phyloP scores from a whole-genome alignment of 1,139 yeast species.

The Candida pseudoviswanathii region DNA sequence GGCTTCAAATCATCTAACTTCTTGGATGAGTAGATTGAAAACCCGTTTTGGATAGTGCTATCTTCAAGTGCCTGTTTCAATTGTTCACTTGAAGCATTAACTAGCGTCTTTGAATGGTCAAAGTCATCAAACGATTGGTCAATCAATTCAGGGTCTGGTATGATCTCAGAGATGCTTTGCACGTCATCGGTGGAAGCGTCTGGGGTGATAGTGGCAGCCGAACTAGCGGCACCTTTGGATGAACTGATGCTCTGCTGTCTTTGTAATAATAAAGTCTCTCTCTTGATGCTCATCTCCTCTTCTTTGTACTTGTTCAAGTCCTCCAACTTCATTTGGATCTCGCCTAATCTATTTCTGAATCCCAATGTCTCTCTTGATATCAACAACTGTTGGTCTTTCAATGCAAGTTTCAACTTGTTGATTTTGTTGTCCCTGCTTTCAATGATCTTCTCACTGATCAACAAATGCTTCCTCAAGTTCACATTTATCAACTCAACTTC shows the following conservation, averaged over 20 bases:
- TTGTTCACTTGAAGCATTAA: slow-evolving; percentile 1
- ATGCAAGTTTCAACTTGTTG: slow-evolving; percentile 50
- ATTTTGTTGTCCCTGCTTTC: slow-evolving; percentile 64
- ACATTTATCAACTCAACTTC: slow-evolving; percentile 44
- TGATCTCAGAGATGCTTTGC: slow-evolving; percentile 9
- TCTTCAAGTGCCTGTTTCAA: not conserved
- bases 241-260: slow-evolving; percentile 3
- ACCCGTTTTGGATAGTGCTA: slow-evolving; percentile 8
- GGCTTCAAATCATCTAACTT: not conserved
- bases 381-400: slow-evolving; percentile 53
- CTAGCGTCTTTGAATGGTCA: slow-evolving; percentile 6
- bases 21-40: slow-evolving; percentile 13
- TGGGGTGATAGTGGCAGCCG: not conserved
- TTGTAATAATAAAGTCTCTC: slow-evolving; percentile 9
- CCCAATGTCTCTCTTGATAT: slow-evolving; percentile 53
- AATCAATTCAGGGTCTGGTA: slow-evolving; percentile 14
- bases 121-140: slow-evolving; percentile 5
- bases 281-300: slow-evolving; percentile 11
- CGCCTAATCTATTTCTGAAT: slow-evolving; percentile 51
- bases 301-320: slow-evolving; percentile 22
- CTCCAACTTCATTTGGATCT: slow-evolving; percentile 42
- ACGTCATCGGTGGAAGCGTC: not conserved
- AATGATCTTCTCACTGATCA: slow-evolving; percentile 59
- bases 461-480: slow-evolving; percentile 46
- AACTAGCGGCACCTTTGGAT: not conserved